Conservation (phyloP, 2,329 filamentous ascomycete species). For the Leptodontidium sp. region DNA sequence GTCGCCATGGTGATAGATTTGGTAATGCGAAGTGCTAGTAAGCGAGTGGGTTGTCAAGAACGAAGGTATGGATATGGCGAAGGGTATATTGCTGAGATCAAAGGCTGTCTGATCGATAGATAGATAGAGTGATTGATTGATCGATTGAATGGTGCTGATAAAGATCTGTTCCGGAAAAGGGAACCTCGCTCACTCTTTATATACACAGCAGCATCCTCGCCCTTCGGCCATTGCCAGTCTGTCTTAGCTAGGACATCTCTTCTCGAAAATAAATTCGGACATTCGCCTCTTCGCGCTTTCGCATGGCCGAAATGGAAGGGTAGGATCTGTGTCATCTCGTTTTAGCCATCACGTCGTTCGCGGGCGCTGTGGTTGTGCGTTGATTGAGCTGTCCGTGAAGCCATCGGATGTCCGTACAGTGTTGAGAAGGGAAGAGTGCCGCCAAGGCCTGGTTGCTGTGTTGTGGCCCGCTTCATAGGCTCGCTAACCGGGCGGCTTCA, state of each 20-base stretch:
- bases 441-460: background rate
- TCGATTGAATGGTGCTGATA: background rate
- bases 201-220: background rate
- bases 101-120: background rate
- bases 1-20: slow-evolving; percentile 3
- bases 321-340: background rate
- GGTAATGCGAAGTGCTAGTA: background rate
- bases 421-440: background rate
- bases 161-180: background rate
- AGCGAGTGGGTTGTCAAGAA: background rate
- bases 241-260: background rate
- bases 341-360: background rate
- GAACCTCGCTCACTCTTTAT: background rate
- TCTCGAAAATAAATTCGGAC: slow-evolving; percentile 18
- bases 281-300: slow-evolving; percentile 16
- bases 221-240: background rate
- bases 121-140: background rate
- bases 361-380: slow-evolving; percentile 1
- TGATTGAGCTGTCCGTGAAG: slow-evolving; percentile 11
- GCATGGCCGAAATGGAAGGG: slow-evolving; percentile 9
- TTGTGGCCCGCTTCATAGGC: slow-evolving; percentile 8
- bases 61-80: background rate
- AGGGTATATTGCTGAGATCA: background rate
- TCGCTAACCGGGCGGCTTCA: background rate
- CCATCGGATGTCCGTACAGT: slow-evolving; percentile 17